Evolutionary conservation across 2,329 filamentous ascomycete genomes (phyloP).

Genomic region (Trichoderma endophyticum): DNA sequence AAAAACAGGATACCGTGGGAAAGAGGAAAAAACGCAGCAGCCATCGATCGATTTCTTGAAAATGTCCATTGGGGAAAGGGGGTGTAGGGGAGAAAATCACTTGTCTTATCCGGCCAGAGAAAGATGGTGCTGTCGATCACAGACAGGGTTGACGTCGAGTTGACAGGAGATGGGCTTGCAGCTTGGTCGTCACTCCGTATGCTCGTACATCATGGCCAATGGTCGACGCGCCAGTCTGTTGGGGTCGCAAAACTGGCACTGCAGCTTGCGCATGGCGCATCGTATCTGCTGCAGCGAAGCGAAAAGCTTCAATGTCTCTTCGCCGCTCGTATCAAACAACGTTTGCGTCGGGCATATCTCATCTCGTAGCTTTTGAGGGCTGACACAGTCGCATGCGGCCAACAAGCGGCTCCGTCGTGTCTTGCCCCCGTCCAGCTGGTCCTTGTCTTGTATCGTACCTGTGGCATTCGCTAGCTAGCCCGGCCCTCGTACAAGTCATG

Average conservation of each 20-base stretch:
- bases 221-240: not conserved
- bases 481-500: not conserved
- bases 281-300: not conserved
- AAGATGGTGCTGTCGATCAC: conserved; percentile 13
- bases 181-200: not conserved
- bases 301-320: not conserved
- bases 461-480: not conserved
- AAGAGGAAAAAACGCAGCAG: not conserved
- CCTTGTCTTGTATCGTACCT: not conserved
- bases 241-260: not conserved
- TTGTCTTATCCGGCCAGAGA: not conserved
- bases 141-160: not conserved
- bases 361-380: not conserved
- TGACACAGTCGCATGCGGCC: conserved; percentile 1
- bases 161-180: not conserved
- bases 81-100: not conserved
- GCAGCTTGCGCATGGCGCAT: not conserved
- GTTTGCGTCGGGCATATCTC: not conserved
- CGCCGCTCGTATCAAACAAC: not conserved
- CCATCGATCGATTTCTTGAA: not conserved
- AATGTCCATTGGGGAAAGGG: not conserved
- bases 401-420: not conserved
- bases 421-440: not conserved
- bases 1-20: not conserved
- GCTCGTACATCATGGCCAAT: not conserved